Percentiles rank a stretch among this genome's conserved stretches.
phyloP scores from a whole-genome alignment of 176 grass and related monocot species.

The Musa schizocarpa region DNA sequence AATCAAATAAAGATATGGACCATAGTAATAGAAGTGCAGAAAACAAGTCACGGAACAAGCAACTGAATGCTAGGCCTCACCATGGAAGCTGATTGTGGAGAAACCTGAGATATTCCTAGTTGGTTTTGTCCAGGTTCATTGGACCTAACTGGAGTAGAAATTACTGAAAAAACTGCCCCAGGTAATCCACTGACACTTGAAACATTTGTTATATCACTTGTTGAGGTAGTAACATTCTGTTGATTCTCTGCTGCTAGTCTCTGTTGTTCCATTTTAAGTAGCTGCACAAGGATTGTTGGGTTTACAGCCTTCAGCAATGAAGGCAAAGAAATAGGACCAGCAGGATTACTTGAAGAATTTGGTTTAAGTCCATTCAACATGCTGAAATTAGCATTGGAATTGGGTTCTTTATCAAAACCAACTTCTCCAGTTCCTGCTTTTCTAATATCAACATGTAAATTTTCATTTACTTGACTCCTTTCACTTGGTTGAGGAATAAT shows the following conservation, averaged over 20 bases:
- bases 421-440: slow-evolving; percentile 22
- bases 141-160: slow-evolving; percentile 19
- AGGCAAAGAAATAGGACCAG: slow-evolving; percentile 43
- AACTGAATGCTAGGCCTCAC: slow-evolving; percentile 3
- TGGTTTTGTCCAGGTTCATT: slow-evolving; percentile 35
- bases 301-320: slow-evolving; percentile 64
- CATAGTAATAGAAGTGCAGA: not conserved
- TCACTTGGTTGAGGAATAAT: slow-evolving; percentile 17
- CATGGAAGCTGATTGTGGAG: slow-evolving; percentile 19
- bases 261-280: slow-evolving; percentile 72
- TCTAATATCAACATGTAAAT: slow-evolving; percentile 22
- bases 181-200: slow-evolving; percentile 22
- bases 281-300: slow-evolving; percentile 62
- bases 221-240: slow-evolving; percentile 24
- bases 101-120: slow-evolving; percentile 27
- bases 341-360: slow-evolving; percentile 25
- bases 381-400: slow-evolving; percentile 23
- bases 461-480: slow-evolving; percentile 28
- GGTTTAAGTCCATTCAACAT: slow-evolving; percentile 22
- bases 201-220: slow-evolving; percentile 23
- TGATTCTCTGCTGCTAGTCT: slow-evolving; percentile 42
- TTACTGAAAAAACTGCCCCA: slow-evolving; percentile 35
- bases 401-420: slow-evolving; percentile 23
- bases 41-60: not conserved
- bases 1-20: not conserved